phyloP scores from a whole-genome alignment of 768 basidiomycete species.

The Jaapia argillacea region DNA sequence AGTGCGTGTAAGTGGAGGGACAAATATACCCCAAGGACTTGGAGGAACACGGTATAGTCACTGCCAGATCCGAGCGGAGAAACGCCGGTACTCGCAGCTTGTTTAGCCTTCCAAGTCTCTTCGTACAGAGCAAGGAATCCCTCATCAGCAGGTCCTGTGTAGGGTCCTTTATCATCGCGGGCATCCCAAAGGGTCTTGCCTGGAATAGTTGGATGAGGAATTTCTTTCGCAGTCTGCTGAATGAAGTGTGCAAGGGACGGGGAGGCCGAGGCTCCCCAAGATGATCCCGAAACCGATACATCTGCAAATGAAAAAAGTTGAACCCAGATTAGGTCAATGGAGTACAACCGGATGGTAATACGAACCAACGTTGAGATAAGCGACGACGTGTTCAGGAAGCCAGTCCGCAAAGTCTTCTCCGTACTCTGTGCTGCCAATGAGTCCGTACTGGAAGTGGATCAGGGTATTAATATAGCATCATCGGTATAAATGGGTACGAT shows the following conservation, averaged over 20 bases:
- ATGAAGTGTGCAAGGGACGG: conserved; percentile 80
- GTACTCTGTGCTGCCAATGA: conserved; percentile 86
- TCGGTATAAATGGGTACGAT: background rate
- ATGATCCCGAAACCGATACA: conserved; percentile 51
- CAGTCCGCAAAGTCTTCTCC: conserved; percentile 85
- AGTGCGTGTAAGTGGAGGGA: conserved; percentile 5
- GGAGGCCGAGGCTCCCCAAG: conserved; percentile 47
- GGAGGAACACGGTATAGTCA: conserved; percentile 89
- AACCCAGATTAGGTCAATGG: background rate
- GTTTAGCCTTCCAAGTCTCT: conserved; percentile 4
- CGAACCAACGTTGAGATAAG: conserved; percentile 74
- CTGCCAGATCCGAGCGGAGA: conserved; percentile 73
- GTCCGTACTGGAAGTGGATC: conserved; percentile 35
- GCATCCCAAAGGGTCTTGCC: conserved; percentile 77
- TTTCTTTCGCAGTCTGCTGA: conserved; percentile 50
- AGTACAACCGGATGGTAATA: background rate
- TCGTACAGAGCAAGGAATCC: conserved; percentile 35
- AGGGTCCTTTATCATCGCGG: conserved; percentile 45
- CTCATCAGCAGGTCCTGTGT: conserved; percentile 32
- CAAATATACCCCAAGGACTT: conserved; percentile 49
- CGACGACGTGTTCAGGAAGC: conserved; percentile 70
- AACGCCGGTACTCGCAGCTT: conserved; percentile 30
- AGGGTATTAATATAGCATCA: background rate
- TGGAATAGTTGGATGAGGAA: conserved; percentile 62
- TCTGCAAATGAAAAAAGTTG: conserved; percentile 25